Evolutionary conservation across 495 filamentous ascomycete genomes (phyloP).

Genomic region (Podospora pseudoanserina): DNA sequence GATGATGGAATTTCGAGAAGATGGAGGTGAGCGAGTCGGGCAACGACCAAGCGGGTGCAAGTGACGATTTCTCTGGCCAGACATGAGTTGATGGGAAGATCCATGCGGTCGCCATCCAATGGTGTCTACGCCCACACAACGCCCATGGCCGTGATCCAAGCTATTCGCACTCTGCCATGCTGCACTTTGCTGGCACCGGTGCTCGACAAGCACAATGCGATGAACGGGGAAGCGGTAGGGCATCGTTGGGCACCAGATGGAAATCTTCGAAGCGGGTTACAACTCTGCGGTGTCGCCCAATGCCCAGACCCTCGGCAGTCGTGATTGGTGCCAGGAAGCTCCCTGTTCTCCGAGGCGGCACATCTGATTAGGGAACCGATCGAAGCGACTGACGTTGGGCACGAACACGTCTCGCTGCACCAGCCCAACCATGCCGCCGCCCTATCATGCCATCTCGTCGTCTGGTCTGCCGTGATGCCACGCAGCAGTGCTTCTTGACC

Average conservation of each 20-base stretch:
- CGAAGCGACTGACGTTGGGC: slow-evolving; percentile 22
- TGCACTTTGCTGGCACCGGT: slow-evolving; percentile 7
- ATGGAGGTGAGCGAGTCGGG: slow-evolving; percentile 20
- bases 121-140: not conserved
- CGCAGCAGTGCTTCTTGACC: slow-evolving; percentile 12
- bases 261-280: slow-evolving; percentile 10
- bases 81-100: slow-evolving; percentile 10
- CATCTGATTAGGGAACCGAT: slow-evolving; percentile 22
- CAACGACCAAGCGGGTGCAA: slow-evolving; percentile 20
- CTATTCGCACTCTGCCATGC: not conserved
- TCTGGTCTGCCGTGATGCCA: slow-evolving; percentile 15
- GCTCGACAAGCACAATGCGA: slow-evolving; percentile 6
- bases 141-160: slow-evolving; percentile 2
- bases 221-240: slow-evolving; percentile 17
- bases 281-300: slow-evolving; percentile 29
- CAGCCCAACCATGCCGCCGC: slow-evolving; percentile 5
- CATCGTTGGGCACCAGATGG: slow-evolving; percentile 31
- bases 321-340: slow-evolving; percentile 31
- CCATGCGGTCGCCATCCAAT: slow-evolving; percentile 12
- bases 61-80: slow-evolving; percentile 8
- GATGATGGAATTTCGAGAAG: slow-evolving; percentile 20
- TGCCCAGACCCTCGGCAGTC: slow-evolving; percentile 11
- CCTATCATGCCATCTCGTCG: slow-evolving; percentile 6
- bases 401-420: slow-evolving; percentile 25
- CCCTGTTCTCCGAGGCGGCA: slow-evolving; percentile 18